Base-by-base conservation (phyloP, 2,329 filamentous ascomycete species). In the Penicillium verrucosum region DNA sequence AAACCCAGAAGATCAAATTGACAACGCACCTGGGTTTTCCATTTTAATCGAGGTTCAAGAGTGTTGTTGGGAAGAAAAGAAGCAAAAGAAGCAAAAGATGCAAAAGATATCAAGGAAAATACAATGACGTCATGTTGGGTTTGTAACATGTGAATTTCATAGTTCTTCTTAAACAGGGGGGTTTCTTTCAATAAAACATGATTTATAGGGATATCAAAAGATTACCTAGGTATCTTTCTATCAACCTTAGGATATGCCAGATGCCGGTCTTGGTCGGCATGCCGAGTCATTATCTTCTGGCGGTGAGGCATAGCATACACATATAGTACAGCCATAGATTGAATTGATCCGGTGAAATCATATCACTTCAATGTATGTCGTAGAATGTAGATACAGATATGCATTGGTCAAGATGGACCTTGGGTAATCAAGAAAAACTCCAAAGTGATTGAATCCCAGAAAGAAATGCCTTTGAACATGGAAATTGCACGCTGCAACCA, bases 71-170 rank as follows among this genome's bases (percentile, higher is more conserved):
- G 21, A 18, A 37, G 12, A 46, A 37, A 38, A 51, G 34, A 34
- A 11, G 32, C 32, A 40, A 34, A 21, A 34, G 34, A 36, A 29
- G 8, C 27, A 29, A 29, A 29, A 51, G 32, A 34, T 4, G 32
- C 32, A 40, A 37, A n/a, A 34, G 34, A 37, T 40, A 47, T 30
- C 29, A 30, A 30, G 30, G n/a, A 16, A 8, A 11, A 36, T 21
- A 7, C 12, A 21, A 60, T 64, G 62, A 64, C 60, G 60, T 64
- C 62, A 64, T 63, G 12, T 8, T 16, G 18, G 29, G 29, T 18
- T 23, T 54, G 21, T 21, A 18, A 53, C 53, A 59, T 57, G 58
- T 63, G 59, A 62, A 47, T 36, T 2, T 9, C 36, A n/a, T 37
- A 14, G 8, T 34, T 5, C 4, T 12, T 18, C n/a, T 44, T 14